Evolutionary conservation across 176 grass and related monocot genomes (phyloP), one percentile per base, ranked within the genome.

Genomic region (barley (Hordeum vulgare)): DNA sequence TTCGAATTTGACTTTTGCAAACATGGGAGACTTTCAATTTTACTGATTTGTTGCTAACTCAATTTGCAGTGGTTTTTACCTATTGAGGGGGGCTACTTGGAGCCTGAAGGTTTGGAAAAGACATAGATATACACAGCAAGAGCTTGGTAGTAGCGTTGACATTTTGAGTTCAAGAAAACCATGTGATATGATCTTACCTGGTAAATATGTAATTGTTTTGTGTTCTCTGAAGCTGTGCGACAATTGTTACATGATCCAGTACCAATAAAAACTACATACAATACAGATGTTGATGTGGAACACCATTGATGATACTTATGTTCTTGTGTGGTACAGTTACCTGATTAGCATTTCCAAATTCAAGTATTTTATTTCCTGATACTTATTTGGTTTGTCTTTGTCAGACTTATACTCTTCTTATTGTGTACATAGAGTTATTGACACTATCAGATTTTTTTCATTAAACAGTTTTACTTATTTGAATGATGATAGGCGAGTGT

Each of bases 171-270:
- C 85, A 65, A 84, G 73, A 87, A 95, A 95, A 82, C 61, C 93
- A 84, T 98, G 91, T 82, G 96, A 98, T 91, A 95, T 98, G 93
- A 91, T 93, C 72, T 91, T 98, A 86, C 90, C 93, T 76, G 90
- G 96, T 98, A 85, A 82, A 73, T 77, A 37, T 71, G 21, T 54
- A 61, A 40, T 66, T 45, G 13, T 71, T 27, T 59, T 68, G 13
- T 54, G 7, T 90, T 90, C 10, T 78, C 29, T 65, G 53, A 54
- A 74, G 28, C 49, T 85, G n/a, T 78, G 61, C 31, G 4, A 75
- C 25, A 45, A 74, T 74, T 45, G 29, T 4, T 49, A 72, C 14
- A 63, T 27, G n/a, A 73, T 2, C 24, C 76, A 73, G 66, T 39
- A 61, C 39, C 10, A 45, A 71, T 3, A 45, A 71, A 20, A 21